These are phyloP conservation scores for Lithospermum erythrorhizon DNA, from an alignment of 257 asterid genomes.

Conservation along the genomic window DNA sequence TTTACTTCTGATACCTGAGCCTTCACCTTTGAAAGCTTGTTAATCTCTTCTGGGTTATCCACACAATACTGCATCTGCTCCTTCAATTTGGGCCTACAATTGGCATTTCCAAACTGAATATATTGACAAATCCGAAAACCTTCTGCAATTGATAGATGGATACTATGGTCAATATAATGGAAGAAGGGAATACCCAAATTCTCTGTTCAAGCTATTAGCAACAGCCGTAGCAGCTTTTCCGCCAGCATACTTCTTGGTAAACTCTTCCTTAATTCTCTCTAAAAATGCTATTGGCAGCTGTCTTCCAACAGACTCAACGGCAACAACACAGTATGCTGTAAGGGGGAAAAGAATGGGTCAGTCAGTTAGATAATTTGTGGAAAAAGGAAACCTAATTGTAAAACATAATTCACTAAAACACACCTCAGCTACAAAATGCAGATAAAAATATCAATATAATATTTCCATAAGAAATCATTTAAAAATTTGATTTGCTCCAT, in stretches of 20 bases:
- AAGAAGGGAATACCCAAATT: conserved; percentile 12
- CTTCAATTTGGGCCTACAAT: not conserved
- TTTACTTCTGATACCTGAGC: not conserved
- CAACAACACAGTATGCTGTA: conserved; percentile 20
- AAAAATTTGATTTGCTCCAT: too few species aligned
- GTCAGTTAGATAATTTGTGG: not conserved
- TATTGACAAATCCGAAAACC: not conserved
- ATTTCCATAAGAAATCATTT: too few species aligned
- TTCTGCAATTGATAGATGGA: not conserved
- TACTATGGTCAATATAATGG: not conserved
- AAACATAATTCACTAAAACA: not conserved
- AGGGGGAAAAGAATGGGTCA: not conserved
- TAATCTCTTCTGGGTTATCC: not conserved
- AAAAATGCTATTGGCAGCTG: conserved; percentile 57
- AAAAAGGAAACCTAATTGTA: not conserved
- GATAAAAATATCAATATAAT: not conserved
- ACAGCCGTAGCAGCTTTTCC: conserved; percentile 50
- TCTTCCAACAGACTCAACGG: conserved; percentile 47
- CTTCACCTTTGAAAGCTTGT: not conserved
- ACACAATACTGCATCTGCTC: not conserved
- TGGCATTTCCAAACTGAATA: not conserved
- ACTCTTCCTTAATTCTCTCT: conserved; percentile 53
- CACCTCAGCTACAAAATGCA: not conserved
- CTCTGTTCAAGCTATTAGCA: conserved; percentile 17
- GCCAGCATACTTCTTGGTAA: conserved; percentile 39